These are phyloP conservation scores for Fraxinus quadrangulata DNA, from an alignment of 257 asterid species.

Conservation along the genomic window DNA sequence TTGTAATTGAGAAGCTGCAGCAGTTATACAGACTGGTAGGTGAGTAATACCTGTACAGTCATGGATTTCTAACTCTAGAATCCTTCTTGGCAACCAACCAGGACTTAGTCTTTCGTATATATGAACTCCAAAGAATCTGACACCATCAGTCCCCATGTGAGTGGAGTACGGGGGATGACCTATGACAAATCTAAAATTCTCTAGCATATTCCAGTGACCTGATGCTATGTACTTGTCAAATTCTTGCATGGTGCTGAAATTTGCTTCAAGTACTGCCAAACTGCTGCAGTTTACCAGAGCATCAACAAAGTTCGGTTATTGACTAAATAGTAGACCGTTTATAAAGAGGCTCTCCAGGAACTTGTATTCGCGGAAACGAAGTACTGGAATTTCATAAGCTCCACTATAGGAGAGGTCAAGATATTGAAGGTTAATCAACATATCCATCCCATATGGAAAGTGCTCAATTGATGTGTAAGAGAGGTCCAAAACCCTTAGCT, in stretches of 20 bases:
- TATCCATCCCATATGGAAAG: conserved; percentile 24
- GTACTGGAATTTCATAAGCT: not conserved
- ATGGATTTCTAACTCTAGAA: conserved; percentile 27
- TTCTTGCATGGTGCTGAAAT: conserved; percentile 26
- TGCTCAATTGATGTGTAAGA: conserved; percentile 17
- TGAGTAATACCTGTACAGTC: conserved; percentile 22
- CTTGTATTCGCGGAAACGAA: conserved; percentile 12
- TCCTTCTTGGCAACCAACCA: conserved; percentile 17
- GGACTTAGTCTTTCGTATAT: not conserved
- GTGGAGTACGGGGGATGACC: conserved; percentile 26
- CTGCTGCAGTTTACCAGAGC: conserved; percentile 18
- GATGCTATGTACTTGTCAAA: conserved; percentile 20
- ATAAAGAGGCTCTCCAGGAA: conserved; percentile 31
- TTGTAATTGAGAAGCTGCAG: conserved; percentile 19
- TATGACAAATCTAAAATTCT: conserved; percentile 31
- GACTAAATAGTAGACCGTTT: not conserved
- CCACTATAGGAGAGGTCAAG: conserved; percentile 26
- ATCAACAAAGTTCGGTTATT: not conserved
- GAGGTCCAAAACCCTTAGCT: conserved; percentile 33
- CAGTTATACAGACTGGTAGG: conserved; percentile 23
- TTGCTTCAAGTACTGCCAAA: conserved; percentile 30
- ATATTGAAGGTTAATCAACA: conserved; percentile 20
- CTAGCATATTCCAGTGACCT: conserved; percentile 31
- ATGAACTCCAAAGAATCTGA: conserved; percentile 25
- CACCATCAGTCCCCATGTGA: conserved; percentile 20